phyloP scores from a whole-genome alignment of 2,329 filamentous ascomycete species.

The Verticillium longisporum region DNA sequence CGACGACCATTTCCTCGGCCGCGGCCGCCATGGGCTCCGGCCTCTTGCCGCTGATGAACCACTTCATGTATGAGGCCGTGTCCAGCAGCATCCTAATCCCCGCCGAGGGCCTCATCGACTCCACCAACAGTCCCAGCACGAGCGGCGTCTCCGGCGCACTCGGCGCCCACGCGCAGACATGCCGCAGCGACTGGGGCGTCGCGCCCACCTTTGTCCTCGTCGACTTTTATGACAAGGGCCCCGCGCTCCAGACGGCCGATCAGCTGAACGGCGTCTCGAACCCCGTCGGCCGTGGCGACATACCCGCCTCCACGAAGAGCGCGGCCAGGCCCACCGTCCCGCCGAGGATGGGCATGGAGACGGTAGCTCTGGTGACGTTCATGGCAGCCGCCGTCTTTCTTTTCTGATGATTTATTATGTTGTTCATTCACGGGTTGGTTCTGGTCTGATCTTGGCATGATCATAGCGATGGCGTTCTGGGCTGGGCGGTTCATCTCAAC shows the following conservation, averaged over 20 bases:
- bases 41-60: conserved; percentile 69
- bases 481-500: neutral
- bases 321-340: conserved; percentile 9
- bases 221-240: conserved; percentile 71
- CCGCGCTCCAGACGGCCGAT: conserved; percentile 64
- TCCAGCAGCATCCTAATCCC: conserved; percentile 53
- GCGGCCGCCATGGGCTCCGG: conserved; percentile 47
- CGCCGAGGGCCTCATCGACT: conserved; percentile 50
- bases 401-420: conserved; percentile 13
- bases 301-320: conserved; percentile 12
- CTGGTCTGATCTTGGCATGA: neutral
- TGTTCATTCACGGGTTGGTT: neutral
- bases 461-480: neutral
- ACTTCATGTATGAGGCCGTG: conserved; percentile 62
- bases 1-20: conserved; percentile 40
- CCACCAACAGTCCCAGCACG: conserved; percentile 59
- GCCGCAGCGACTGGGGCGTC: conserved; percentile 49
- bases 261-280: conserved; percentile 50
- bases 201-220: conserved; percentile 69
- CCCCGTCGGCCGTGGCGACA: conserved; percentile 23
- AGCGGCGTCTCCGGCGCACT: conserved; percentile 41
- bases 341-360: conserved; percentile 17
- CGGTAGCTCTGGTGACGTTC: conserved; percentile 35
- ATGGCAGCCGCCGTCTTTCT: conserved; percentile 33
- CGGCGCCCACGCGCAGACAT: conserved; percentile 47